Evolutionary conservation across 352 stramenopile species (phyloP).

Genomic region (Globisporangium paroecandrum): DNA sequence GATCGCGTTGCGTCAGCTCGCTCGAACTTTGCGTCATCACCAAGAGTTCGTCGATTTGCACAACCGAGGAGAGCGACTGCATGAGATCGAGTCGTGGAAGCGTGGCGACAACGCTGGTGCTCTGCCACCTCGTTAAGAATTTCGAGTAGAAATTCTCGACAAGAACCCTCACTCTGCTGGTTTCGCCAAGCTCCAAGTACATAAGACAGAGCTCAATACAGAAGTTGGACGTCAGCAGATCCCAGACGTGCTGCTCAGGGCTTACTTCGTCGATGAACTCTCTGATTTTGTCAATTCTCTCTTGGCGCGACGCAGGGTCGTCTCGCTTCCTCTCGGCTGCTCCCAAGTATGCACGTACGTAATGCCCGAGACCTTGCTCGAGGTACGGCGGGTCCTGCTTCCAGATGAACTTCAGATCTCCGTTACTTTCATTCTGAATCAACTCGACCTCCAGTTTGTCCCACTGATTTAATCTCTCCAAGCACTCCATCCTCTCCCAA

Average conservation of each 20-base stretch:
- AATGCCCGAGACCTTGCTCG: constrained; percentile 60
- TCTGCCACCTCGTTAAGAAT: constrained; percentile 59
- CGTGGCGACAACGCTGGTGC: constrained; percentile 40
- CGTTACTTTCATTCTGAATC: constrained; percentile 9
- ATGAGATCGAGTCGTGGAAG: constrained; percentile 53
- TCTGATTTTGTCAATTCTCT: constrained; percentile 11
- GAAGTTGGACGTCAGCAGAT: constrained; percentile 43
- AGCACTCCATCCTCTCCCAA: constrained; percentile 60
- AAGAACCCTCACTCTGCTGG: constrained; percentile 43
- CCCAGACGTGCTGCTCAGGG: constrained; percentile 28
- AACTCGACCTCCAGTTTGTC: constrained; percentile 52
- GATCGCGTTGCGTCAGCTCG: not conserved
- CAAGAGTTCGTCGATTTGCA: constrained; percentile 61
- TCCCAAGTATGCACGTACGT: constrained; percentile 42
- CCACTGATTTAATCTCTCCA: constrained; percentile 74
- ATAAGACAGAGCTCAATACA: constrained; percentile 48
- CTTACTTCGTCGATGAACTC: constrained; percentile 26
- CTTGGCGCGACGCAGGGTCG: not conserved
- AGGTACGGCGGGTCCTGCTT: constrained; percentile 58
- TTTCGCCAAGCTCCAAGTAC: constrained; percentile 40
- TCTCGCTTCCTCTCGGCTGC: constrained; percentile 18
- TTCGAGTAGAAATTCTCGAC: constrained; percentile 56
- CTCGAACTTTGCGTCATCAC: constrained; percentile 15
- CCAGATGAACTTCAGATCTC: constrained; percentile 44
- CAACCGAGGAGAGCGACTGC: constrained; percentile 59